Base-by-base conservation (phyloP, 305 asterid species). In the Solanum chacoense region DNA sequence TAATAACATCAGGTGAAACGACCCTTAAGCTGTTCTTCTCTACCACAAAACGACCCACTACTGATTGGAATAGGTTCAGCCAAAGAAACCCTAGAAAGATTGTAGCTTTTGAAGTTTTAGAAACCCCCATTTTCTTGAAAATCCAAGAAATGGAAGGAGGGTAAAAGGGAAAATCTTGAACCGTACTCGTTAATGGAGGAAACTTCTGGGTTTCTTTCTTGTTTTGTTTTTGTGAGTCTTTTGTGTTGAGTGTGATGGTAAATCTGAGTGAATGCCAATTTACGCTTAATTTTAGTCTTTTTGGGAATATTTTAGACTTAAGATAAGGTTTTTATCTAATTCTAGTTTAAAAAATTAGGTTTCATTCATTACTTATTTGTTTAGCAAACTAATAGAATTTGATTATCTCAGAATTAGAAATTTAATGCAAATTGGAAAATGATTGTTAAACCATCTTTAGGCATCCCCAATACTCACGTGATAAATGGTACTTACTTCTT, bases 11-110 rank as follows among this genome's bases (percentile, higher is more conserved):
- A 0, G 98, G 98, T 35, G 98, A 97, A 22, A 94, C 89, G 55
- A 96, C 98, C 87, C 94, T 94, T 91, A 96, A 92, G 74, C 97
- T 96, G 94, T 96, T 97, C 93, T 96, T 96, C 91, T 97, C 98
- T 88, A 96, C 98, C 92, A 94, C 94, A 81, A 96, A 96, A 86
- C 96, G 94, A 90, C 96, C 94, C 91, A 91, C 31, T 79, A 90
- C 95, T 59, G 79, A 85, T 86, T 93, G 96, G 3, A 83, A 50
- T 71, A 93, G 40, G 88, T 88, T 89, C 69, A 95, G 90, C 76
- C 91, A 83, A 34, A 91, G 40, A 88, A 95, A 45, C 91, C 92
- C 93, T 87, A 92, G 89, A 87, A 95, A 93, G 91, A 91, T 88
- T 87, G 90, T 90, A 65, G 31, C 91, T 91, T 88, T 91, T 20